A percentile compares a stretch with the other conserved stretches of the same genome.
phyloP scores from a whole-genome alignment of 768 basidiomycete species.

The Hericium coralloides region DNA sequence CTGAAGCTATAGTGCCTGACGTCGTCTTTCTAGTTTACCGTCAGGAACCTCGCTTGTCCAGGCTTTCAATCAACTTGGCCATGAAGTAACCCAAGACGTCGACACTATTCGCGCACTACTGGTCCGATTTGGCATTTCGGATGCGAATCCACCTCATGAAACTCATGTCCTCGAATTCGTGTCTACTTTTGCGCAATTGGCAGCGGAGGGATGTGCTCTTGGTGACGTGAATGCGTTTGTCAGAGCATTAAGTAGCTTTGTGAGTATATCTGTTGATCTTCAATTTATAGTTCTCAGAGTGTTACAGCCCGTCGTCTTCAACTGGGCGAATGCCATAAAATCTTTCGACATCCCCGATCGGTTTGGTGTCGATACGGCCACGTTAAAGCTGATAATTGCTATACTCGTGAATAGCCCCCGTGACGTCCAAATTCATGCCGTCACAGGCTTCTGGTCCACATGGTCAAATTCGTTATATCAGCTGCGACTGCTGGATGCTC shows the following conservation, averaged over 20 bases:
- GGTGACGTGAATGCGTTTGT: slow-evolving; percentile 73
- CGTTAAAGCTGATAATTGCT: slow-evolving; percentile 81
- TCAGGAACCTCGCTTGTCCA: slow-evolving; percentile 65
- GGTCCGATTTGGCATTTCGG: slow-evolving; percentile 67
- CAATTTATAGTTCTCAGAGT: slow-evolving; percentile 11
- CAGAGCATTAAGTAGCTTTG: slow-evolving; percentile 63
- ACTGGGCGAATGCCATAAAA: slow-evolving; percentile 78
- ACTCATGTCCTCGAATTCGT: slow-evolving; percentile 64
- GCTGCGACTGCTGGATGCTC: slow-evolving; percentile 77
- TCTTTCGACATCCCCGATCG: slow-evolving; percentile 83
- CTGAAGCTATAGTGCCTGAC: slow-evolving; percentile 8
- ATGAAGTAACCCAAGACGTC: slow-evolving; percentile 68
- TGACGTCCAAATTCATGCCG: slow-evolving; percentile 68
- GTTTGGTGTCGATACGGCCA: slow-evolving; percentile 81
- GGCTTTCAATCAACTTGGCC: slow-evolving; percentile 66
- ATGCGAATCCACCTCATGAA: slow-evolving; percentile 62
- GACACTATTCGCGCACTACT: slow-evolving; percentile 65
- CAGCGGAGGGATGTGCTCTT: slow-evolving; percentile 61
- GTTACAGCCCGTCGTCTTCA: slow-evolving; percentile 50
- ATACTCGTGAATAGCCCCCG: slow-evolving; percentile 79
- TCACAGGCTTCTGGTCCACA: slow-evolving; percentile 74
- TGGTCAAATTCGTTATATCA: slow-evolving; percentile 87
- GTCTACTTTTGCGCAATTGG: slow-evolving; percentile 54
- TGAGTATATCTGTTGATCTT: slow-evolving; percentile 30
- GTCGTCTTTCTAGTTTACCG: slow-evolving; percentile 40